A percentile compares a stretch with the other conserved stretches of the same genome.
Conservation (phyloP, 352 stramenopile genomes). For the Globisporangium abappressorium region DNA sequence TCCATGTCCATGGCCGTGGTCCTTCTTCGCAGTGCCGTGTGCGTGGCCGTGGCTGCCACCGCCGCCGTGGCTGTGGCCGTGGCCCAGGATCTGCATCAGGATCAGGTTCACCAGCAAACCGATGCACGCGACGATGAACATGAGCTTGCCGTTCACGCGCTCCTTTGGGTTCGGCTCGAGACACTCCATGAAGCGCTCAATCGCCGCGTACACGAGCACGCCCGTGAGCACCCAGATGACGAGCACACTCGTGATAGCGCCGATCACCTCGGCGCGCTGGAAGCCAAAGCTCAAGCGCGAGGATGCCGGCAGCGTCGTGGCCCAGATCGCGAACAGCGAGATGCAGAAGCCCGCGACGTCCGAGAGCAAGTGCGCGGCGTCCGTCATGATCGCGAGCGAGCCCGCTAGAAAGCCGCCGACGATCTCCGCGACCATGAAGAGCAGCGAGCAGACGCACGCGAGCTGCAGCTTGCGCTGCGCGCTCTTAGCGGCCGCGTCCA, state of each 20-base stretch:
- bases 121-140: constrained; percentile 95
- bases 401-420: constrained; percentile 92
- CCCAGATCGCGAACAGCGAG: constrained; percentile 73
- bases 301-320: constrained; percentile 63
- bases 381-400: constrained; percentile 94
- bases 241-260: constrained; percentile 91
- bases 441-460: constrained; percentile 73
- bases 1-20: constrained; percentile 54
- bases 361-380: constrained; percentile 73
- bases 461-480: constrained; percentile 67
- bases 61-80: constrained; percentile 63
- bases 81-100: constrained; percentile 92
- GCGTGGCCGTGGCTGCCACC: constrained; percentile 38
- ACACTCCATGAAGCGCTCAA: constrained; percentile 85
- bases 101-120: constrained; percentile 96
- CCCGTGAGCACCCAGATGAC: constrained; percentile 93
- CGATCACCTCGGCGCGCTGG: constrained; percentile 93
- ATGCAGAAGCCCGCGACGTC: constrained; percentile 76
- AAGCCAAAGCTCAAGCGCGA: constrained; percentile 92
- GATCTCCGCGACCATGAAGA: constrained; percentile 95
- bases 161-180: constrained; percentile 73
- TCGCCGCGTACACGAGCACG: constrained; percentile 92
- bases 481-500: constrained; percentile 45
- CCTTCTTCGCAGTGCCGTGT: constrained; percentile 16
- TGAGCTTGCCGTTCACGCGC: constrained; percentile 94